Conservation (phyloP, 495 filamentous ascomycete genomes). For the Tuber melanosporum region DNA sequence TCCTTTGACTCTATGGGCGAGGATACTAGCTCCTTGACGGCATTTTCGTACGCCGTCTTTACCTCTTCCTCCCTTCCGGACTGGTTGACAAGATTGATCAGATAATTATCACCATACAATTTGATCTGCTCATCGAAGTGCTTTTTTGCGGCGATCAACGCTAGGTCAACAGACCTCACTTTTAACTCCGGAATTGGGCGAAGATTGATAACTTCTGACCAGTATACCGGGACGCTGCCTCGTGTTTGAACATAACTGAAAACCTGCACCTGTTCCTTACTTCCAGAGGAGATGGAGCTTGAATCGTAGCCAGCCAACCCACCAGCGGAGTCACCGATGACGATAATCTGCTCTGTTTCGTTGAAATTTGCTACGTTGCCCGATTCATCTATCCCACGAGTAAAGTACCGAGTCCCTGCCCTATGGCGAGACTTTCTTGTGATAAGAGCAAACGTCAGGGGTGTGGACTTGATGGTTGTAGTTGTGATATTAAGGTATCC, state of each 20-base stretch:
- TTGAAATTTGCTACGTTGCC: conserved; percentile 98
- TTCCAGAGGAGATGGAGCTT: conserved; percentile 15
- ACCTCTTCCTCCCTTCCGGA: conserved; percentile 78
- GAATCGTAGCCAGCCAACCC: conserved; percentile 61
- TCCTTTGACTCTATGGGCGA: conserved; percentile 59
- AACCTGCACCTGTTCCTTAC: conserved; percentile 56
- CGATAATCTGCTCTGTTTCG: conserved; percentile 86
- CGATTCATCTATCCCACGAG: conserved; percentile 82
- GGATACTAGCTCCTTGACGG: conserved; percentile 67
- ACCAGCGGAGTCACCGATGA: conserved; percentile 71
- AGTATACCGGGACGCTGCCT: conserved; percentile 88
- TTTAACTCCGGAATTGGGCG: conserved; percentile 85
- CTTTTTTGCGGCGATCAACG: conserved; percentile 65
- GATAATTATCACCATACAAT: conserved; percentile 89
- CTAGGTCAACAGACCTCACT: conserved; percentile 75
- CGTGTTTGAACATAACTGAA: conserved; percentile 91
- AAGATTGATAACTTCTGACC: conserved; percentile 88
- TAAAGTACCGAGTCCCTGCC: conserved; percentile 88
- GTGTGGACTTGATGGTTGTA: conserved; percentile 71
- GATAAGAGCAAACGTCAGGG: conserved; percentile 79
- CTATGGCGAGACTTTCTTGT: conserved; percentile 78
- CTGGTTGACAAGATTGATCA: conserved; percentile 95
- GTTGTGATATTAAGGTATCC: conserved; percentile 83
- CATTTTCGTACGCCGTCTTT: conserved; percentile 86
- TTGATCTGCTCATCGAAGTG: conserved; percentile 91